phyloP scores from a whole-genome alignment of 192 early-diverging fungal genomes.

The Dispira simplex region DNA sequence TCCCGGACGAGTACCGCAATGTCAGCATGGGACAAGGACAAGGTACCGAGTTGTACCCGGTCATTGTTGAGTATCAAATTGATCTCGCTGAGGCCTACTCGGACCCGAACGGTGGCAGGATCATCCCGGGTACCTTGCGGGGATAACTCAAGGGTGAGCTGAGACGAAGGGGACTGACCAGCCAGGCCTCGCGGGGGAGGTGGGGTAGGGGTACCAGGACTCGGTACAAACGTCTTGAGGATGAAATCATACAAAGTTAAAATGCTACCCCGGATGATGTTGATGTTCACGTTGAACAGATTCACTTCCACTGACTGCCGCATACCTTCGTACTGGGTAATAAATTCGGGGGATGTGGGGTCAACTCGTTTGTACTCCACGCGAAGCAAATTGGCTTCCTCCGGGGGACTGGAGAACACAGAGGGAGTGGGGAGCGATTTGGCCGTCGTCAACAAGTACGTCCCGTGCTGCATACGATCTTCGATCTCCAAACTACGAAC shows the following conservation, averaged over 20 bases:
- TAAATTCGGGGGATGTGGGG: slow-evolving; percentile 51
- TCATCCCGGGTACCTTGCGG: slow-evolving; percentile 4
- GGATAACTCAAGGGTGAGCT: neutral
- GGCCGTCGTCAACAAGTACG: slow-evolving; percentile 4
- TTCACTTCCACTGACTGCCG: slow-evolving; percentile 70
- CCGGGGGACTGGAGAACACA: too few species aligned
- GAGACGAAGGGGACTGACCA: neutral
- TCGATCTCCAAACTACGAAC: slow-evolving; percentile 32
- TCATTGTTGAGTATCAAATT: slow-evolving; percentile 74
- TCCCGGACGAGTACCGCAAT: slow-evolving; percentile 45
- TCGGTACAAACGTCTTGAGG: slow-evolving; percentile 45
- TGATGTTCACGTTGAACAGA: slow-evolving; percentile 60
- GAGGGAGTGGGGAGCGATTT: neutral
- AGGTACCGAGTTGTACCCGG: slow-evolving; percentile 53
- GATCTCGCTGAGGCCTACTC: slow-evolving; percentile 59
- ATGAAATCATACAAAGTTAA: slow-evolving; percentile 76
- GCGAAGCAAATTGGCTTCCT: slow-evolving; percentile 27
- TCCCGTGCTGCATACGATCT: slow-evolving; percentile 47
- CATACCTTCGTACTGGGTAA: slow-evolving; percentile 53
- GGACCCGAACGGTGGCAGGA: slow-evolving; percentile 54
- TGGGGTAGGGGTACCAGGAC: neutral
- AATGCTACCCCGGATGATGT: slow-evolving; percentile 72
- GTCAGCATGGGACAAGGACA: slow-evolving; percentile 54
- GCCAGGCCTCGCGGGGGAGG: neutral
- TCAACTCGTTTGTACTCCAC: slow-evolving; percentile 63